These are phyloP conservation scores for Exophiala alcalophila DNA, from an alignment of 2,329 filamentous ascomycete species.

Conservation along the genomic window DNA sequence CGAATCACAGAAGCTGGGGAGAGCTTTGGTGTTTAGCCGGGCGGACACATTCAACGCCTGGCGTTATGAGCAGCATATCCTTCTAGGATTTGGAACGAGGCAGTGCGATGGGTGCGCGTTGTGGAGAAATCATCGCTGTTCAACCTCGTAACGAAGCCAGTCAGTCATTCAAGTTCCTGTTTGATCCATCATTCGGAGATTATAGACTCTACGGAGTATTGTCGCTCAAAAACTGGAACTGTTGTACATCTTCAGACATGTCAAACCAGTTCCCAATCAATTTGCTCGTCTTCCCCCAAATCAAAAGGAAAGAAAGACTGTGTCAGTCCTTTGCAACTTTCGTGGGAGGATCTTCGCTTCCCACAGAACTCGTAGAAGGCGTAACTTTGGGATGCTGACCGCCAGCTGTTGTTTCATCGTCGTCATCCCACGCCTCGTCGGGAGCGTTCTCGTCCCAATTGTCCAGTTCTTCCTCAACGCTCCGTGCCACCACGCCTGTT, in stretches of 20 bases:
- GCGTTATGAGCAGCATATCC: not conserved
- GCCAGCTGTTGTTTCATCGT: constrained; percentile 42
- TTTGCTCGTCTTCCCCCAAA: not conserved
- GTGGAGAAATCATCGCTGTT: constrained; percentile 1
- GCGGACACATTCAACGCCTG: not conserved
- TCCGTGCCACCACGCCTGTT: constrained; percentile 34
- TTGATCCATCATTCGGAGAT: too few relatives aligned
- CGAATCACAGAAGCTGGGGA: too few relatives aligned
- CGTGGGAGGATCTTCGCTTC: constrained; percentile 29
- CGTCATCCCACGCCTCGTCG: constrained; percentile 61
- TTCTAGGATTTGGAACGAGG: not conserved
- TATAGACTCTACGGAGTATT: not conserved
- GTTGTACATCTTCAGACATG: constrained; percentile 16
- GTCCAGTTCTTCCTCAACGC: constrained; percentile 78
- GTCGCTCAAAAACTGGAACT: constrained; percentile 1
- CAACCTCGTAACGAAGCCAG: not conserved
- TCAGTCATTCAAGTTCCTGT: not conserved
- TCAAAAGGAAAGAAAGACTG: too few relatives aligned
- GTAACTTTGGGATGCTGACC: constrained; percentile 31
- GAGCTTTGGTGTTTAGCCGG: not conserved
- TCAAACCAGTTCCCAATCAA: constrained; percentile 1
- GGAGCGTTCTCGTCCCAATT: constrained; percentile 88
- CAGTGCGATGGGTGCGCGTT: not conserved
- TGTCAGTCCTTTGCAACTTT: constrained; percentile 29
- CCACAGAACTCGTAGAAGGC: constrained; percentile 29